Evolutionary conservation across 768 basidiomycete genomes (phyloP).

Genomic region (Phlebiopsis gigantea): DNA sequence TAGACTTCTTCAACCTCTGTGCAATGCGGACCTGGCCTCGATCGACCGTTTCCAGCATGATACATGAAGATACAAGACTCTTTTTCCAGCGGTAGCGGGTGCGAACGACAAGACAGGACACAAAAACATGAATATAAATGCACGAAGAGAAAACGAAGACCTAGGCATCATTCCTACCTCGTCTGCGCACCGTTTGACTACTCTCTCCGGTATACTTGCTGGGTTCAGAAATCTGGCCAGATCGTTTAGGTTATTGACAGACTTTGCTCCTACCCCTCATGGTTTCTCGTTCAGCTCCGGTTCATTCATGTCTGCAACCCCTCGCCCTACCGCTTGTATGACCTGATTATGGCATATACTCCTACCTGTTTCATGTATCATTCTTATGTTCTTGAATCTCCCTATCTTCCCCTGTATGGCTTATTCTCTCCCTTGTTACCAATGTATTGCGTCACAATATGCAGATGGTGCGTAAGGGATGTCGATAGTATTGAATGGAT

Average conservation of each 20-base stretch:
- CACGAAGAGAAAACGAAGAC: not conserved
- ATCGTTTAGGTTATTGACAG: conserved; percentile 1
- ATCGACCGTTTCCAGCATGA: not conserved
- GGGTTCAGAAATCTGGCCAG: not conserved
- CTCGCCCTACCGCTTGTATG: conserved; percentile 2
- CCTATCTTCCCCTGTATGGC: not conserved
- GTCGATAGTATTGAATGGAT: not conserved
- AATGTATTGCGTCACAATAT: not conserved
- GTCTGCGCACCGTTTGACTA: not conserved
- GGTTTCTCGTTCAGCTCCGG: not conserved
- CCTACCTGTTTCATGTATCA: not conserved
- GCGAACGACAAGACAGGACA: not conserved
- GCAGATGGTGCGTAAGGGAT: not conserved
- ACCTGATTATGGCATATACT: conserved; percentile 2
- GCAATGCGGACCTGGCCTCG: conserved; percentile 1
- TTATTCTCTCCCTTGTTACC: not conserved
- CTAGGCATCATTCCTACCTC: not conserved
- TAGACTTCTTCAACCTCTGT: not conserved
- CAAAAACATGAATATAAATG: not conserved
- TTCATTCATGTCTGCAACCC: not conserved
- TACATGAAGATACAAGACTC: not conserved
- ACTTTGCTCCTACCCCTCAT: not conserved
- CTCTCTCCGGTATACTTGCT: conserved; percentile 3
- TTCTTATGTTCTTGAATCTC: conserved; percentile 2
- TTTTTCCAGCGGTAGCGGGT: not conserved